phyloP scores from a whole-genome alignment of 106 monocot species.

The Cymbidium sinense region DNA sequence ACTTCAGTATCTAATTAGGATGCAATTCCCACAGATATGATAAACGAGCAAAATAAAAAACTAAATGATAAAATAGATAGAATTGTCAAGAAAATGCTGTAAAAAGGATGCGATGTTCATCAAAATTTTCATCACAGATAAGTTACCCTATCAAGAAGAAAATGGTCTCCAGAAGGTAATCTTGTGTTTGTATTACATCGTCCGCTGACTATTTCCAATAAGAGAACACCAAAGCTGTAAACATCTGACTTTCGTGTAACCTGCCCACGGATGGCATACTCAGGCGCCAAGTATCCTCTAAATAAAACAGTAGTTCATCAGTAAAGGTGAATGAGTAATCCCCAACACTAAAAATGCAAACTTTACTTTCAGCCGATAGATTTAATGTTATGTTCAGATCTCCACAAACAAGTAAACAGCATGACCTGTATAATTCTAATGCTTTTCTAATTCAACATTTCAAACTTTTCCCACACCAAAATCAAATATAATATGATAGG shows the following conservation, averaged over 20 bases:
- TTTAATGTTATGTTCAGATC: background rate
- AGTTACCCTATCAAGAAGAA: slow-evolving; percentile 68
- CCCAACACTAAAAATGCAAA: background rate
- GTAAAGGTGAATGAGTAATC: background rate
- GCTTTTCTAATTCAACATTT: background rate
- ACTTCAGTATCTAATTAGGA: background rate
- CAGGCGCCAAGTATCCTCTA: slow-evolving; percentile 78
- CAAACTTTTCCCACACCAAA: background rate
- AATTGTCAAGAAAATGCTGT: background rate
- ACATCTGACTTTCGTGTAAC: slow-evolving; percentile 68
- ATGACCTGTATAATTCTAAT: background rate
- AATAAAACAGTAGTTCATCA: slow-evolving; percentile 17
- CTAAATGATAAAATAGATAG: background rate
- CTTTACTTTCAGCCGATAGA: background rate
- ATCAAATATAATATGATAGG: background rate
- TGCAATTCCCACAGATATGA: background rate
- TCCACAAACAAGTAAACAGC: no score
- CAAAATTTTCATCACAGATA: no score
- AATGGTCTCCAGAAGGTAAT: slow-evolving; percentile 58
- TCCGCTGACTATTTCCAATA: slow-evolving; percentile 69
- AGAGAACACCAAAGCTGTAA: slow-evolving; percentile 72
- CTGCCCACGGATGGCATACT: slow-evolving; percentile 67
- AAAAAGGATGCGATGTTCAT: background rate
- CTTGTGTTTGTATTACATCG: slow-evolving; percentile 59
- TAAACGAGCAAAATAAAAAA: no score